These are phyloP conservation scores for Monilinia fructicola DNA, from an alignment of 2,329 filamentous ascomycete genomes.

Conservation along the genomic window DNA sequence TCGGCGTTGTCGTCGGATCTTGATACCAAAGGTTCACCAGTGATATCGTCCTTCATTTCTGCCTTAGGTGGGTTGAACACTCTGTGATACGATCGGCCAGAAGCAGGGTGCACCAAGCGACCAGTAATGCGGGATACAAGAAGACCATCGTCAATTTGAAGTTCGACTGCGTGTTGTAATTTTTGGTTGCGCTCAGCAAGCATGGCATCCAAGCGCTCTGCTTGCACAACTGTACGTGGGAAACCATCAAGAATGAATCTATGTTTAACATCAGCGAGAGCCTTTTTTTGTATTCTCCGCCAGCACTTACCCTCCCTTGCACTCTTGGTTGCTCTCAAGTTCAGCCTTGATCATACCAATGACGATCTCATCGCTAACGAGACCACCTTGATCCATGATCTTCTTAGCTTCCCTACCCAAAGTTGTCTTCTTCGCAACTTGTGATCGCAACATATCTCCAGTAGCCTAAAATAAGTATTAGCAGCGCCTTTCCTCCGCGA, in stretches of 20 bases:
- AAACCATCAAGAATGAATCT: conserved; percentile 99
- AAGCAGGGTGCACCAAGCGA: conserved; percentile 91
- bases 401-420: conserved; percentile 97
- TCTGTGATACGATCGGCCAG: conserved; percentile 95
- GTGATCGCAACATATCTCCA: conserved; percentile 97
- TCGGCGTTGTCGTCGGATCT: conserved; percentile 96
- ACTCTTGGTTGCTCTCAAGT: conserved; percentile 90
- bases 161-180: conserved; percentile 92
- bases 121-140: conserved; percentile 96
- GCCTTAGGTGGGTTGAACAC: conserved; percentile 98
- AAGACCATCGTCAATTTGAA: conserved; percentile 92
- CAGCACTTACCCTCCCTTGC: conserved; percentile 81
- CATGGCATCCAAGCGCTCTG: conserved; percentile 93
- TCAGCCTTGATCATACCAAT: conserved; percentile 99
- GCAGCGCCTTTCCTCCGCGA: not conserved
- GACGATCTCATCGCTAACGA: conserved; percentile 98
- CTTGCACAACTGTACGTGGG: conserved; percentile 93
- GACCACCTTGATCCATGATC: conserved; percentile 98
- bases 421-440: conserved; percentile 95
- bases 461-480: conserved; percentile 66
- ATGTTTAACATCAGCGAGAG: conserved; percentile 29
- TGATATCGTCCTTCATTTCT: conserved; percentile 92
- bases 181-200: conserved; percentile 73
- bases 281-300: conserved; percentile 16
- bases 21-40: conserved; percentile 94